These are phyloP conservation scores for Rhodotorula sp. DNA, from an alignment of 1,284 basidiomycete species.

Conservation along the genomic window DNA sequence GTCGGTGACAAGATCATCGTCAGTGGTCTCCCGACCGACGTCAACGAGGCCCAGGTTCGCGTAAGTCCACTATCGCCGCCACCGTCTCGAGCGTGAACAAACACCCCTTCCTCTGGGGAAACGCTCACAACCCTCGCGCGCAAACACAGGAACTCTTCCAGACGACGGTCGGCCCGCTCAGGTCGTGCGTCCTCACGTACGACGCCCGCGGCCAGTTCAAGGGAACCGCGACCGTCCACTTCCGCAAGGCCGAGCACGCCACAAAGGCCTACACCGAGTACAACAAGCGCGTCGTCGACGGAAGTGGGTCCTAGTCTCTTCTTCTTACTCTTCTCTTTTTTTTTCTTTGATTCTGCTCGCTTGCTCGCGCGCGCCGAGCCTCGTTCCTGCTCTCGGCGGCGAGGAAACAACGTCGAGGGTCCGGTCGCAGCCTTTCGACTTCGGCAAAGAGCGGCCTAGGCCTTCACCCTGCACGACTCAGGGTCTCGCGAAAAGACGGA, in stretches of 20 bases:
- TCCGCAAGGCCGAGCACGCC: constrained; percentile 82
- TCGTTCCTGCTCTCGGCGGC: background rate
- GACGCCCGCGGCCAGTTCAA: constrained; percentile 82
- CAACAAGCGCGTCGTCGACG: constrained; percentile 99
- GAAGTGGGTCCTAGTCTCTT: constrained; percentile 80
- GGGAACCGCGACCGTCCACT: constrained; percentile 82
- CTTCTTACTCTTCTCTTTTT: background rate
- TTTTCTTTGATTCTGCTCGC: background rate
- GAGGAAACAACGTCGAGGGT: too few species aligned
- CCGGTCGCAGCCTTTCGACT: too few species aligned
- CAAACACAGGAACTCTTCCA: constrained; percentile 78
- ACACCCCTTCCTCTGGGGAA: background rate
- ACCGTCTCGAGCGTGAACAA: background rate
- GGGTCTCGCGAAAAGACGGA: too few species aligned
- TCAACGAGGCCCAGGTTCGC: constrained; percentile 89
- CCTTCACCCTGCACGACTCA: too few species aligned
- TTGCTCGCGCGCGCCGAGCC: background rate
- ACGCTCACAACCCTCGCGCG: background rate
- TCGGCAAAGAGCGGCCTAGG: too few species aligned
- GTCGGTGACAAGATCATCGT: constrained; percentile 81
- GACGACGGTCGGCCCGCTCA: constrained; percentile 82
- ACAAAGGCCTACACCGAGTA: constrained; percentile 89
- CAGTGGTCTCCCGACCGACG: constrained; percentile 90
- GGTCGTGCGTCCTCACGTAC: constrained; percentile 79
- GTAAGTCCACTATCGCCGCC: constrained; percentile 52